Conservation (phyloP, 1,139 yeast species). For the Martiniozyma asiatica region DNA sequence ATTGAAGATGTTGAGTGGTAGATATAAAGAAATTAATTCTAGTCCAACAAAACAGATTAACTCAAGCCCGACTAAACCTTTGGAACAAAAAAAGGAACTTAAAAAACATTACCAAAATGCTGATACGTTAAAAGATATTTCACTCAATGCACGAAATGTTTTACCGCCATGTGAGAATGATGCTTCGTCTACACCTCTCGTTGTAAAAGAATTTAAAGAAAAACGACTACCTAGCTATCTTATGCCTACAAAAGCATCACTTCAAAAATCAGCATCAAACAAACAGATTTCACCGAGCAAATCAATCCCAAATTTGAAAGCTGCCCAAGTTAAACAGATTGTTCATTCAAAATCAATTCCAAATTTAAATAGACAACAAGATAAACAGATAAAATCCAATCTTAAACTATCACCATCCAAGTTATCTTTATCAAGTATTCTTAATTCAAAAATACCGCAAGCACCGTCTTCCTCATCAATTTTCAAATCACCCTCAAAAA, state of each 20-base stretch:
- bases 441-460: not conserved
- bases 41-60: constrained; percentile 20
- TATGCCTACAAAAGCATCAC: constrained; percentile 15
- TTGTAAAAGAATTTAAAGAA: constrained; percentile 2
- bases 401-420: constrained; percentile 3
- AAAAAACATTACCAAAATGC: constrained; percentile 11
- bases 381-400: not conserved
- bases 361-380: not conserved
- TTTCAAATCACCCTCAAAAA: constrained; percentile 13
- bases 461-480: constrained; percentile 8
- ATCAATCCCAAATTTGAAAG: constrained; percentile 1
- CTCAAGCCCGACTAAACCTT: constrained; percentile 16
- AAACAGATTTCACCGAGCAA: constrained; percentile 9
- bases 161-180: no score
- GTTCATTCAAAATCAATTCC: not conserved
- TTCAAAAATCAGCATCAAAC: constrained; percentile 9
- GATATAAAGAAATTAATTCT: constrained; percentile 17
- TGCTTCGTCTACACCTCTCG: constrained; percentile 1
- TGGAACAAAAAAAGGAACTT: constrained; percentile 13
- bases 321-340: not conserved
- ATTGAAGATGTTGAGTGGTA: constrained; percentile 13
- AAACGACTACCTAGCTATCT: constrained; percentile 13
- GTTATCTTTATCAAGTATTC: not conserved
- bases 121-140: not conserved
- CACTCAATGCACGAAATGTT: no score